A percentile compares a stretch with the other conserved stretches of the same genome.
phyloP scores from a whole-genome alignment of 768 basidiomycete species.

The Boletus reticulatus region DNA sequence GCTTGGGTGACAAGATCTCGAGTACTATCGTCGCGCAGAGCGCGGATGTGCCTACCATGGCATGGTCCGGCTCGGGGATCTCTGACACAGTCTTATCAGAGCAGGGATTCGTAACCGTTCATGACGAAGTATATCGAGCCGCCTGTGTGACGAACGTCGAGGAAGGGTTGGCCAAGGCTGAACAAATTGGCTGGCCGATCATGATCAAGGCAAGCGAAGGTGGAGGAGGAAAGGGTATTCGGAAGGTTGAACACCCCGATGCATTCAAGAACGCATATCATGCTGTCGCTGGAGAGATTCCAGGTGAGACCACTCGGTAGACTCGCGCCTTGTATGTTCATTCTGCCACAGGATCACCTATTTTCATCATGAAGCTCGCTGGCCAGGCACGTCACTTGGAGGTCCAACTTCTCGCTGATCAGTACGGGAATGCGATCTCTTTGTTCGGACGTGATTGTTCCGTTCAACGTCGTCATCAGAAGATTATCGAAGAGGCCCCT shows the following conservation, averaged over 20 bases:
- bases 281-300: conserved; percentile 94
- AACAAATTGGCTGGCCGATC: conserved; percentile 91
- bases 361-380: conserved; percentile 99
- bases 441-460: conserved; percentile 99
- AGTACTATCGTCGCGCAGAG: conserved; percentile 99
- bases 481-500: conserved; percentile 99
- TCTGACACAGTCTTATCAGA: conserved; percentile 80
- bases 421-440: conserved; percentile 99
- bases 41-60: conserved; percentile 95
- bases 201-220: conserved; percentile 99
- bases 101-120: conserved; percentile 91
- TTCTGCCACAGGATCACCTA: conserved; percentile 75
- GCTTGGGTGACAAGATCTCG: conserved; percentile 98
- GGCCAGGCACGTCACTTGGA: conserved; percentile 97
- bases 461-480: conserved; percentile 98
- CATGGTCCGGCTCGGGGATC: conserved; percentile 97
- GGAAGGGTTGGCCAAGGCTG: conserved; percentile 79
- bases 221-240: conserved; percentile 98
- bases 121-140: conserved; percentile 81
- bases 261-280: conserved; percentile 93
- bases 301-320: conserved; percentile 54
- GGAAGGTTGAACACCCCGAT: conserved; percentile 85
- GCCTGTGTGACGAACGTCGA: conserved; percentile 90
- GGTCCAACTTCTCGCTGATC: conserved; percentile 97
- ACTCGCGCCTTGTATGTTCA: conserved; percentile 6